Conservation (phyloP, 2,329 filamentous ascomycete species). For the Aspergillus piperis region DNA sequence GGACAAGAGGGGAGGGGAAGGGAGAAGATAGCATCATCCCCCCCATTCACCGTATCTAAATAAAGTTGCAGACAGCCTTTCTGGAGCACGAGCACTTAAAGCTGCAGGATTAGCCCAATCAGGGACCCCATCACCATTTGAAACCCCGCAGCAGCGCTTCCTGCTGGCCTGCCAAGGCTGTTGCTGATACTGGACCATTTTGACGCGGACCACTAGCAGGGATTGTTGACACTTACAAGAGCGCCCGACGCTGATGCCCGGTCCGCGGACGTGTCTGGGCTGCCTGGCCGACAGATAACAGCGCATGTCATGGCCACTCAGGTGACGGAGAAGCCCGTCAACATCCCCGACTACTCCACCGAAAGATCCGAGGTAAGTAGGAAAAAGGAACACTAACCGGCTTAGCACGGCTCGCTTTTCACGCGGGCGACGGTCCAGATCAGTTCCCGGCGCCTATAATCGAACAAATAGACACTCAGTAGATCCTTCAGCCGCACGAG, state of each 20-base stretch:
- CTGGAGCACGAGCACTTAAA: slow-evolving; percentile 18
- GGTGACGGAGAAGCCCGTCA: slow-evolving; percentile 8
- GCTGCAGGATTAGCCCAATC: slow-evolving; percentile 17
- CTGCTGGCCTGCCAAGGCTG: slow-evolving; percentile 11
- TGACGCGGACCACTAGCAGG: neutral
- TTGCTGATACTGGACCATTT: neutral
- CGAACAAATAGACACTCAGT: slow-evolving; percentile 5
- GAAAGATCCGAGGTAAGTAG: slow-evolving; percentile 12
- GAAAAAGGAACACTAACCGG: neutral
- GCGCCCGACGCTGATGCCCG: slow-evolving; percentile 11
- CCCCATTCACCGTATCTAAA: slow-evolving; percentile 13
- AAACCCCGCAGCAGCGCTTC: slow-evolving; percentile 22
- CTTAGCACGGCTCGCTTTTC: slow-evolving; percentile 3
- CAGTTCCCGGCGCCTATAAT: slow-evolving; percentile 6
- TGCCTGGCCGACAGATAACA: slow-evolving; percentile 8
- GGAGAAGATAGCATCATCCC: too few relatives aligned
- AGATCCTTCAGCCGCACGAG: slow-evolving; percentile 8
- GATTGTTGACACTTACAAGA: neutral
- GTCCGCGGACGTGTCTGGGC: slow-evolving; percentile 7
- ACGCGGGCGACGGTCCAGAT: neutral
- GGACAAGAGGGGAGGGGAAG: neutral
- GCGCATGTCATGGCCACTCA: slow-evolving; percentile 12
- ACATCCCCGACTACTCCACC: slow-evolving; percentile 6
- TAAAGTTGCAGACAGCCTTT: slow-evolving; percentile 21
- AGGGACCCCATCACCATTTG: neutral